phyloP scores from a whole-genome alignment of 257 asterid genomes.

The Solanum raphanifolium region DNA sequence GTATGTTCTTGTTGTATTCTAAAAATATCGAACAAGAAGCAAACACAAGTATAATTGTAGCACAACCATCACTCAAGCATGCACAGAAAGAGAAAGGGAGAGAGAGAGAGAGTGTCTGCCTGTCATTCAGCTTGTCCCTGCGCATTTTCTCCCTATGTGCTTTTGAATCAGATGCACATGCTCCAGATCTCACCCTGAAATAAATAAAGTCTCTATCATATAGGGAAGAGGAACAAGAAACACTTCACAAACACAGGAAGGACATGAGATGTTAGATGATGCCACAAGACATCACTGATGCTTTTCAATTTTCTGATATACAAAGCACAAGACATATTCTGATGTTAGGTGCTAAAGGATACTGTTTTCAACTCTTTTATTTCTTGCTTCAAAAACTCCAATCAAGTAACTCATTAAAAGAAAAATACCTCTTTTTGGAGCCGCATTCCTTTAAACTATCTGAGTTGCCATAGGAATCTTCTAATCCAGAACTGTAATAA shows the following conservation, averaged over 20 bases:
- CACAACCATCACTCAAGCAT: not conserved
- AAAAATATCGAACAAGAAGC: not conserved
- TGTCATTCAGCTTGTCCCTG: slow-evolving; percentile 50
- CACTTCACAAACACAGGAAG: not conserved
- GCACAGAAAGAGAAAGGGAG: not conserved
- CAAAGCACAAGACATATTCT: not conserved
- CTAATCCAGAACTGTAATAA: slow-evolving; percentile 24
- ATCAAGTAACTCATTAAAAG: not conserved
- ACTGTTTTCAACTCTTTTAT: not conserved
- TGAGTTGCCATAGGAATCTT: slow-evolving; percentile 21
- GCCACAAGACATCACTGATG: not conserved
- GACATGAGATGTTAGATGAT: not conserved
- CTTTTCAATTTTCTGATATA: not conserved
- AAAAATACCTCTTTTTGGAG: slow-evolving; percentile 40
- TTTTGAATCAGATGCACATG: slow-evolving; percentile 42
- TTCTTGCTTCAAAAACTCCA: not conserved
- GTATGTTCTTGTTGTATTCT: not conserved
- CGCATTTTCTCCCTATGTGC: slow-evolving; percentile 55
- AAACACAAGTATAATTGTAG: not conserved
- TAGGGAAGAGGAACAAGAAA: not conserved
- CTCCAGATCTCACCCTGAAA: slow-evolving; percentile 29
- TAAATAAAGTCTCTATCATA: not conserved
- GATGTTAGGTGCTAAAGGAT: not conserved
- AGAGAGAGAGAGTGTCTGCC: slow-evolving; percentile 18
- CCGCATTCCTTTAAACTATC: slow-evolving; percentile 23